A percentile compares a stretch with the other conserved stretches of the same genome.
Conservation (phyloP, 2,329 filamentous ascomycete genomes). For the Esteya vermicola region DNA sequence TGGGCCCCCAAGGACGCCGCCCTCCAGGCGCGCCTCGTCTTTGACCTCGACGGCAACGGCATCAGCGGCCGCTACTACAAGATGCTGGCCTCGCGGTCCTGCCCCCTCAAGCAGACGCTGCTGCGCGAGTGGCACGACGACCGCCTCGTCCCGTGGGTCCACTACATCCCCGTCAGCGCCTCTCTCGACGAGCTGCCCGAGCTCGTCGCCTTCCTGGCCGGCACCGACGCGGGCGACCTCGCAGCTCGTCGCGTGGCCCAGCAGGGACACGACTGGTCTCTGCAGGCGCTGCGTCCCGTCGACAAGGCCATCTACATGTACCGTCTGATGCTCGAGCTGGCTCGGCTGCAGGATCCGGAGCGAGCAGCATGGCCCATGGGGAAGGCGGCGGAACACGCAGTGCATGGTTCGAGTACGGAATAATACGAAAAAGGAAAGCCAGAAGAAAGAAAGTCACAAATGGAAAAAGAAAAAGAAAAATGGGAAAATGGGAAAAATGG, state of each 20-base stretch:
- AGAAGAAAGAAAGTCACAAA: too few relatives aligned
- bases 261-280: slow-evolving; percentile 1
- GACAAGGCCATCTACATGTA: slow-evolving; percentile 5
- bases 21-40: slow-evolving; percentile 24
- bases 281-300: neutral
- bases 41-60: slow-evolving; percentile 43
- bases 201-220: neutral
- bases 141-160: slow-evolving; percentile 38
- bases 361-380: too few relatives aligned
- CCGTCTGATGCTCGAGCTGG: slow-evolving; percentile 5
- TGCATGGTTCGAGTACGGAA: neutral
- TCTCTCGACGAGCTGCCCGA: neutral
- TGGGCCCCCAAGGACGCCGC: slow-evolving; percentile 16
- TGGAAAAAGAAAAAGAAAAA: too few relatives aligned
- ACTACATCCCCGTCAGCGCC: slow-evolving; percentile 37
- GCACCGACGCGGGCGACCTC: neutral
- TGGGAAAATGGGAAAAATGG: too few relatives aligned
- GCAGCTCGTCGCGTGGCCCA: slow-evolving; percentile 2
- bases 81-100: slow-evolving; percentile 30
- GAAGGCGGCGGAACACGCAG: too few relatives aligned
- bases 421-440: too few relatives aligned
- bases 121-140: slow-evolving; percentile 46
- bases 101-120: slow-evolving; percentile 36
- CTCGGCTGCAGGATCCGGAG: slow-evolving; percentile 5
- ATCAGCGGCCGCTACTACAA: slow-evolving; percentile 39